Base-by-base conservation (phyloP, 805 yeast genomes). In the Yamadazyma scolyti region DNA sequence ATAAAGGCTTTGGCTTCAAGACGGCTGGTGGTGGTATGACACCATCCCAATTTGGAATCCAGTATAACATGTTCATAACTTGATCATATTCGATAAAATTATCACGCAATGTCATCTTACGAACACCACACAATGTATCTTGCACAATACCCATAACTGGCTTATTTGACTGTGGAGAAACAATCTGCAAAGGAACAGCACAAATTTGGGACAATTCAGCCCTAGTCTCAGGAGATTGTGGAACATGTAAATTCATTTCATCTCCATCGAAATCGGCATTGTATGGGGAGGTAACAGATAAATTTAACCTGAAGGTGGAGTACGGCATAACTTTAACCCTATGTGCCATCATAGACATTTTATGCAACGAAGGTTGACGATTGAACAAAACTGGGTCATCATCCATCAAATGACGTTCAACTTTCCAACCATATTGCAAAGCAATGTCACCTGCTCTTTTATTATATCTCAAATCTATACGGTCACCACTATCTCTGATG, bases 191-290 rank as follows among this genome's bases (percentile, higher is more conserved):
- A 6, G 98, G 98, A 31, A 93, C 99, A 4, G 97, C 95, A 65
- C 97, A 88, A 49, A 93, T 76, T 57, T 90, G 93, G 19, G 90
- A 82, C 43, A 93, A 70, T 61, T 93, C 99, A 1, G 98, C 96
- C 55, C 97, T 77, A 0, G 98, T 89, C 60, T 93, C 99, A 43
- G 89, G 96, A 6, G 96, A 84, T 59, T 93, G 99, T 3, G 99
- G 98, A 46, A 90, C 98, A 54, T 93, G 99, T 67, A 93, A 82
- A 65, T 93, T 93, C 99, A 93, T 93, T 67, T 93, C 99, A 64
- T 93, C 99, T 73, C 99, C 99, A 69, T 93, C 99, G 71, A 93
- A 93, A 82, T 93, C 99, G 27, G 99, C 99, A 66, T 93, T 93
- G 63, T 93, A 93, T n/a, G 99, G 99, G 12, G 97, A 87, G 0